phyloP scores from a whole-genome alignment of 139 green algal genomes.

The Chlamydomonas sphaeroides region DNA sequence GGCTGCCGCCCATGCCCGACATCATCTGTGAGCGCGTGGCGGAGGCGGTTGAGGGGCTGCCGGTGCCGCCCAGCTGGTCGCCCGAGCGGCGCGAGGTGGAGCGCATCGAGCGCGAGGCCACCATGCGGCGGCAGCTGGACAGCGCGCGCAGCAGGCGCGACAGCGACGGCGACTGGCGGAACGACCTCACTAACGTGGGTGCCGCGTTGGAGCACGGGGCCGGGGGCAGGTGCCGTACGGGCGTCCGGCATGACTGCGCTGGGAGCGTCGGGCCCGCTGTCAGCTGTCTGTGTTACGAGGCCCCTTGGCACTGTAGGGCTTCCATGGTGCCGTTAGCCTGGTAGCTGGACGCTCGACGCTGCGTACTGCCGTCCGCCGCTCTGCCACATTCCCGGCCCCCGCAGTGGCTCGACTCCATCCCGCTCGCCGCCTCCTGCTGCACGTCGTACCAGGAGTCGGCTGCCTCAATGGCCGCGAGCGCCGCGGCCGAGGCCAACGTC shows the following conservation, averaged over 20 bases:
- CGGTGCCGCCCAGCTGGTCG: constrained; percentile 20
- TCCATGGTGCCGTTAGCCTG: no score
- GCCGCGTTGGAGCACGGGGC: no score
- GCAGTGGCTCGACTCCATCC: constrained; percentile 18
- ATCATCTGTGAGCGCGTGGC: not conserved
- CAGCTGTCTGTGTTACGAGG: no score
- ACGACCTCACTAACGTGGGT: constrained; percentile 30
- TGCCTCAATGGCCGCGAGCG: not conserved
- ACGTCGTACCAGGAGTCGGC: not conserved
- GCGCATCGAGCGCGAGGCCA: constrained; percentile 1
- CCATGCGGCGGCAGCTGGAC: not conserved
- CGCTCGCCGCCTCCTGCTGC: constrained; percentile 26
- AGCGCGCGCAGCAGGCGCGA: no score
- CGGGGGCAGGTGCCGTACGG: no score
- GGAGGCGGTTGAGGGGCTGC: not conserved
- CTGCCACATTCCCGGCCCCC: no score
- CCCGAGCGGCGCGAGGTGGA: constrained; percentile 6
- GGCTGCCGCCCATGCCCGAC: constrained; percentile 15
- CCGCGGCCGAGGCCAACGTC: not conserved
- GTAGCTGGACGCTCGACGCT: no score
- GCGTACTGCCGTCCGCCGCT: no score
- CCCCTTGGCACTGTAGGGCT: no score
- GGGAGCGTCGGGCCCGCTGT: no score
- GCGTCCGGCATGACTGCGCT: no score
- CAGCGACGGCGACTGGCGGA: constrained; percentile 17